Conservation (phyloP, 164 flowering plant genomes). For the Stephania cephalantha region DNA sequence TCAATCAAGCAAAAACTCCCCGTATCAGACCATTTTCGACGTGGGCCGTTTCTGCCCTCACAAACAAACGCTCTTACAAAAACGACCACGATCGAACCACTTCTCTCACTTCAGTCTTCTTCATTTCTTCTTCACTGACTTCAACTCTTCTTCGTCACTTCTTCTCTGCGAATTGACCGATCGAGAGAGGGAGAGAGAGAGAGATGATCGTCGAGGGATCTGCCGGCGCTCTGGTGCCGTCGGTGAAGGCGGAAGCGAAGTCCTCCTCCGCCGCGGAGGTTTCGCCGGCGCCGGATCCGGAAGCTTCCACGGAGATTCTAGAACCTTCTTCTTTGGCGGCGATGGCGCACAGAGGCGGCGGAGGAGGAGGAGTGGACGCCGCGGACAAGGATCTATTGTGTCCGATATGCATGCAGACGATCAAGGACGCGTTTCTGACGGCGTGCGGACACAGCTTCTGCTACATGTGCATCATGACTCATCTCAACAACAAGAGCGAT, state of each 20-base stretch:
- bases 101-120: not conserved
- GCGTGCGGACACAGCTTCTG: conserved; percentile 96
- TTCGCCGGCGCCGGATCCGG: conserved; percentile 4
- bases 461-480: conserved; percentile 91
- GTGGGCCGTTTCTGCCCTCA: conserved; percentile 18
- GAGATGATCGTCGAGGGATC: conserved; percentile 33
- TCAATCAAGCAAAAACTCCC: too few species aligned
- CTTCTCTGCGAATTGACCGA: not conserved
- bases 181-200: not conserved
- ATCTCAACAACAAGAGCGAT: conserved; percentile 81
- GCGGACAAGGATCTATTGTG: conserved; percentile 76
- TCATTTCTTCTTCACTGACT: not conserved
- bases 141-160: not conserved
- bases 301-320: conserved; percentile 1
- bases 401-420: conserved; percentile 94
- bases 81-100: not conserved
- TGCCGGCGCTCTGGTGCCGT: conserved; percentile 54
- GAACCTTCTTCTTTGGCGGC: not conserved
- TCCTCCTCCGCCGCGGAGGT: conserved; percentile 16
- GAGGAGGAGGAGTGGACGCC: conserved; percentile 5
- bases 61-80: not conserved
- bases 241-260: conserved; percentile 39
- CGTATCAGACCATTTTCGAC: not conserved
- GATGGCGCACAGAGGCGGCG: too few species aligned
- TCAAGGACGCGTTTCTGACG: conserved; percentile 90